phyloP scores from a whole-genome alignment of 371 early-diverging fungal genomes.

The Mucor circinelloides region DNA sequence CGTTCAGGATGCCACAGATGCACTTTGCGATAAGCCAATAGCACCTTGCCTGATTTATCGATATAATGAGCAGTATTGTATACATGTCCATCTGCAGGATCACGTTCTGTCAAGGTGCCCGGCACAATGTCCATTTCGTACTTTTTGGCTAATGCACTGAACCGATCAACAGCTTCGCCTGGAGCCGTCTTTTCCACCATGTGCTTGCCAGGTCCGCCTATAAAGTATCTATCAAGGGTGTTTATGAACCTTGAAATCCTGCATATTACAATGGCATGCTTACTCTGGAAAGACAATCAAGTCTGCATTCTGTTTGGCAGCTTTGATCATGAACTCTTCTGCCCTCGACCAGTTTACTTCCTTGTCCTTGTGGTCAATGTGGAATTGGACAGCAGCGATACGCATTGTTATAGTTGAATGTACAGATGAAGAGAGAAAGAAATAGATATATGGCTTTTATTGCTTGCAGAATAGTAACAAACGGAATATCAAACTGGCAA shows the following conservation, averaged over 20 bases:
- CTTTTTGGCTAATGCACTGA: conserved; percentile 22
- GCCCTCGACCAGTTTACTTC: conserved; percentile 14
- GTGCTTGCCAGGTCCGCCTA: conserved; percentile 20
- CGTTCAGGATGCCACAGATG: conserved; percentile 47
- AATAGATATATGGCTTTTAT: neutral
- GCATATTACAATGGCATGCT: neutral
- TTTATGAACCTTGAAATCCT: neutral
- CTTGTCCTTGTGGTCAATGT: conserved; percentile 17
- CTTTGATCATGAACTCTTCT: conserved; percentile 18
- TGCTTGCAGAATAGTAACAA: neutral
- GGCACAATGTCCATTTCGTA: conserved; percentile 40
- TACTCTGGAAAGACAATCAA: conserved; percentile 37
- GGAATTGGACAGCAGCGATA: conserved; percentile 28
- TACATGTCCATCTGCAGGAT: conserved; percentile 23
- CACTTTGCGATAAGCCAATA: conserved; percentile 37
- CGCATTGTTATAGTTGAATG: conserved; percentile 1
- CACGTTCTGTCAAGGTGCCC: conserved; percentile 35
- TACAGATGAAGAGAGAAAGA: neutral
- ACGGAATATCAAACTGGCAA: neutral
- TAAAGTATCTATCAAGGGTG: conserved; percentile 15
- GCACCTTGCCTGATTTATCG: conserved; percentile 33
- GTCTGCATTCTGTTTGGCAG: conserved; percentile 11
- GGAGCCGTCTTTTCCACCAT: conserved; percentile 6
- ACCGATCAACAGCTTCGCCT: conserved; percentile 2
- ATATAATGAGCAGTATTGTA: conserved; percentile 41